Percentiles rank a stretch among this genome's conserved stretches.
These are phyloP conservation scores for Ehretia macrophylla DNA, from an alignment of 257 asterid genomes.

Conservation along the genomic window DNA sequence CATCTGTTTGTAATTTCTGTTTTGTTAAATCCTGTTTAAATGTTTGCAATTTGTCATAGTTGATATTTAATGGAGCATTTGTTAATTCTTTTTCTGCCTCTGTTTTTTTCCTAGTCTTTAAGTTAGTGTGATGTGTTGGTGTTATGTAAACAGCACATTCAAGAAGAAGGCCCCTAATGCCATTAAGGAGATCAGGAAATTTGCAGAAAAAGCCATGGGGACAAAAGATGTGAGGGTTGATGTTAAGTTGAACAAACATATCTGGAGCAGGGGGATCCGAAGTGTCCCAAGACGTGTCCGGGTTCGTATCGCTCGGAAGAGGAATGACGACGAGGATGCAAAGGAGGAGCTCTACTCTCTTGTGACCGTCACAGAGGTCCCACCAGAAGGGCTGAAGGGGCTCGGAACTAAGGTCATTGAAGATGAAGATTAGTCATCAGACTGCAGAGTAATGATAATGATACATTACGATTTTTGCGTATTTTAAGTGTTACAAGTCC, in stretches of 20 bases:
- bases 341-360: slow-evolving; percentile 62
- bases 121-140: background rate
- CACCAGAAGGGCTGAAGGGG: slow-evolving; percentile 48
- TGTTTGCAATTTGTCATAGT: no score
- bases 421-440: slow-evolving; percentile 33
- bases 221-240: slow-evolving; percentile 52
- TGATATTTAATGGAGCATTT: background rate
- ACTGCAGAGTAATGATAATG: background rate
- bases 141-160: slow-evolving; percentile 33
- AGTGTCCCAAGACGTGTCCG: slow-evolving; percentile 57
- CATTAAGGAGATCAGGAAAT: slow-evolving; percentile 56
- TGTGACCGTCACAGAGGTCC: slow-evolving; percentile 51
- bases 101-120: background rate
- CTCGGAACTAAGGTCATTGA: slow-evolving; percentile 49
- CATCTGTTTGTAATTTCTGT: background rate
- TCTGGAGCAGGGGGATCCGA: slow-evolving; percentile 63
- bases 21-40: background rate
- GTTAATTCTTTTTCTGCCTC: background rate
- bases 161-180: slow-evolving; percentile 63
- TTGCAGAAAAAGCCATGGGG: slow-evolving; percentile 53
- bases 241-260: slow-evolving; percentile 54
- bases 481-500: background rate
- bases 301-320: slow-evolving; percentile 58
- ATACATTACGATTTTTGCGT: background rate
- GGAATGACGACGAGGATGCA: slow-evolving; percentile 63